Evolutionary conservation across 345 rosid genomes (phyloP), one percentile per base, ranked within the genome.

Genomic region (Acer yangbiense): DNA sequence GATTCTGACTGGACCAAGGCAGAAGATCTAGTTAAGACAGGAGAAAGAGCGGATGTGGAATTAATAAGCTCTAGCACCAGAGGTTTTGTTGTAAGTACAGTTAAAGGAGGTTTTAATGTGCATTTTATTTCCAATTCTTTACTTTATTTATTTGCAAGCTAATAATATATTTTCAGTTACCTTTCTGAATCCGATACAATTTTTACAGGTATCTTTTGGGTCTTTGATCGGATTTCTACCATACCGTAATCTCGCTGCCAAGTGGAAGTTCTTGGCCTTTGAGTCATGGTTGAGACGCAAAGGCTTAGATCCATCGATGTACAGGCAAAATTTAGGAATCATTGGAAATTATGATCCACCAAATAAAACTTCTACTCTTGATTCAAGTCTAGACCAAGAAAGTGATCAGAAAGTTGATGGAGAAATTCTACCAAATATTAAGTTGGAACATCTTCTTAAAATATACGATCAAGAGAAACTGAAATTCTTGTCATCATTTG

Each of bases 261-360:
- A 81, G 78, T 89, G 91, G 94, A 94, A 94, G 80, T 96, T 94
- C 85, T 80, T 92, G 66, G 97, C 97, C 54, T 92, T 96, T 80
- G 99, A 96, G 79, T 86, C 98, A 82, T 96, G 99, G 99, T 77
- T 94, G 89, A 85, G 91, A 78, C 86, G 82, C 84, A 96, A 92
- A 74, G 99, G 98, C 68, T 83, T 96, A 69, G 97, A 94, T 71
- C 99, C 97, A 81, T 88, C 93, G 44, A 68, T 69, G 69, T 91
- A 91, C 84, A 87, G 82, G 86, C 91, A 91, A 82, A 87, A 84
- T 78, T 82, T 89, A 79, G 94, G 93, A 74, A 88, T 92, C 67
- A 88, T 90, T 73, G 89, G 93, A 83, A 89, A 86, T 74, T 81
- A 84, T 86, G 93, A 88, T 82, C 73, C 75, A 65, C 57, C 73